Percentiles rank a stretch among this genome's conserved stretches.
phyloP scores from a whole-genome alignment of 208 protist species.

The Naegleria gruberi region DNA sequence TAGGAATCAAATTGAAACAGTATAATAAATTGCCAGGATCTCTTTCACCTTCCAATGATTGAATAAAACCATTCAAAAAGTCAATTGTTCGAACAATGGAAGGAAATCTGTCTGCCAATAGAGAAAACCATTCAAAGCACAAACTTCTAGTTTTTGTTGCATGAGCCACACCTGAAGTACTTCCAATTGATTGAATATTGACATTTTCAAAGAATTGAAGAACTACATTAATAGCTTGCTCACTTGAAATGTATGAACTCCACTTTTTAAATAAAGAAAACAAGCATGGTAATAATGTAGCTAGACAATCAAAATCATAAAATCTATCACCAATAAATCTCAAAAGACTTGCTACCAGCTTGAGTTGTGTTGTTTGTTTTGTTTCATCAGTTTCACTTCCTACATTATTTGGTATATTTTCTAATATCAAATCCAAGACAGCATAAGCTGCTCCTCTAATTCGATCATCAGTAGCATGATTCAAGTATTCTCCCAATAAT shows the following conservation, averaged over 20 bases:
- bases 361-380: neutral
- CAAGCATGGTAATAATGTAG: neutral
- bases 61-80: conserved; percentile 15
- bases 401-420: neutral
- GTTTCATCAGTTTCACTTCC: neutral
- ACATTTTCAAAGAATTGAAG: neutral
- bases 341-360: neutral
- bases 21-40: conserved; percentile 1
- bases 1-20: neutral
- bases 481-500: neutral
- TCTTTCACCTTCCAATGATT: conserved; percentile 2
- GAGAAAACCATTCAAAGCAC: neutral
- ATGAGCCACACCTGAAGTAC: neutral
- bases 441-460: neutral
- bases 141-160: neutral
- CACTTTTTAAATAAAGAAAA: neutral
- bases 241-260: neutral
- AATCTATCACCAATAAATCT: neutral
- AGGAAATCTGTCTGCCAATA: neutral
- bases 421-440: neutral
- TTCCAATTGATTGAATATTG: neutral
- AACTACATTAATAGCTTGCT: neutral
- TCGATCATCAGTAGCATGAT: neutral
- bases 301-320: neutral
- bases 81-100: neutral